Percentiles rank a stretch among this genome's conserved stretches.
These are phyloP conservation scores for Rutstroemia sp. DNA, from an alignment of 2,329 filamentous ascomycete species.

Conservation along the genomic window DNA sequence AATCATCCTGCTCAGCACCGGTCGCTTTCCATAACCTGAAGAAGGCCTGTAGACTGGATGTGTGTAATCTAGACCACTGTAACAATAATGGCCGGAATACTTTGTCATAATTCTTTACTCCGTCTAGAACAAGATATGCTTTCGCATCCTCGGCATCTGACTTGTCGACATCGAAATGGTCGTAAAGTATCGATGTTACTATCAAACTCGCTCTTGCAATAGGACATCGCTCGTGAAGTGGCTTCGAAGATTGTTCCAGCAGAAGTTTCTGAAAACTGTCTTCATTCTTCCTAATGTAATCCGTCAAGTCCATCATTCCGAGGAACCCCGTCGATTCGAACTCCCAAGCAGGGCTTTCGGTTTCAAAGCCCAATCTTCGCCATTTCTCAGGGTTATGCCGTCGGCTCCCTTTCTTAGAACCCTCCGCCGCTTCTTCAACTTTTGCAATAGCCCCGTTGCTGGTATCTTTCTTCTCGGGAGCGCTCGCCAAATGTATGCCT, in stretches of 20 bases:
- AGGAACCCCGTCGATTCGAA: constrained; percentile 83
- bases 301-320: constrained; percentile 94
- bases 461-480: constrained; percentile 50
- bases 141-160: constrained; percentile 72
- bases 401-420: constrained; percentile 50
- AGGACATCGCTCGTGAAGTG: constrained; percentile 69
- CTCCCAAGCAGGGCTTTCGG: constrained; percentile 78
- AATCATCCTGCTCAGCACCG: constrained; percentile 76
- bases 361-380: constrained; percentile 84
- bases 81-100: constrained; percentile 81
- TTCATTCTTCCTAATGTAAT: constrained; percentile 87
- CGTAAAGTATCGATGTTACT: constrained; percentile 81
- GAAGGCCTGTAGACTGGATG: constrained; percentile 77
- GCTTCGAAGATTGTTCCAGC: constrained; percentile 75
- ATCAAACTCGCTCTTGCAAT: constrained; percentile 80
- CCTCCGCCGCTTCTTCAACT: constrained; percentile 31
- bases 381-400: constrained; percentile 86
- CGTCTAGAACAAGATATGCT: constrained; percentile 67
- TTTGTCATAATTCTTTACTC: constrained; percentile 71
- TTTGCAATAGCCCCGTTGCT: constrained; percentile 23
- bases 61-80: constrained; percentile 89
- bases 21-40: constrained; percentile 90
- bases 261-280: constrained; percentile 89
- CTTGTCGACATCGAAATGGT: constrained; percentile 91
- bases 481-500: constrained; percentile 75